Evolutionary conservation across 2,329 filamentous ascomycete genomes (phyloP).

Genomic region (Cordyceps javanica): DNA sequence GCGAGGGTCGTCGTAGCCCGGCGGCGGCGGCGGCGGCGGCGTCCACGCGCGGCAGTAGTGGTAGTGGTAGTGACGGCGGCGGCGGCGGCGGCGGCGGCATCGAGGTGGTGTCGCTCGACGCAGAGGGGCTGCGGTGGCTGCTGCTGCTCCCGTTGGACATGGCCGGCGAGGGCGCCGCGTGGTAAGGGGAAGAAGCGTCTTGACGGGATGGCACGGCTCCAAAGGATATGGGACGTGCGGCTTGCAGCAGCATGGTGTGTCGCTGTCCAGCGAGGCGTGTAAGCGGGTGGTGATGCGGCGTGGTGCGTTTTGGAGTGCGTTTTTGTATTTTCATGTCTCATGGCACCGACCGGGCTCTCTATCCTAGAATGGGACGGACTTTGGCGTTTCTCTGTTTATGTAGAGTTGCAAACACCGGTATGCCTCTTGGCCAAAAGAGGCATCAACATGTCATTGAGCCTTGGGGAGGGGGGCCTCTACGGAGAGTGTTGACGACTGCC

Average conservation of each 20-base stretch:
- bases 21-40: not conserved
- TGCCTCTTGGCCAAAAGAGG: not conserved
- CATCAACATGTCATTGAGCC: constrained; percentile 1
- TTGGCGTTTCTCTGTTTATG: not conserved
- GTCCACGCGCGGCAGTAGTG: not conserved
- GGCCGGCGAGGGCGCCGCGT: constrained; percentile 12
- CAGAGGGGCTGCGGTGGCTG: constrained; percentile 13
- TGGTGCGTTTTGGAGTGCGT: not conserved
- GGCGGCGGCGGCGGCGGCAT: not conserved
- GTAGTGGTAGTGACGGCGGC: not conserved
- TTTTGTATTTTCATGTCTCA: constrained; percentile 8
- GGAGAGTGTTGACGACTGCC: not conserved
- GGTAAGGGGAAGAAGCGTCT: not conserved
- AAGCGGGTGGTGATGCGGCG: not conserved
- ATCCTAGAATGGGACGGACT: not conserved
- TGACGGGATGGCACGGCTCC: constrained; percentile 13
- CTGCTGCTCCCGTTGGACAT: constrained; percentile 12
- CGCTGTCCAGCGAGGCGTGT: not conserved
- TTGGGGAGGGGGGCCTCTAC: not conserved
- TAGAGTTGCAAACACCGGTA: not conserved
- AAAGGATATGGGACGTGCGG: constrained; percentile 8
- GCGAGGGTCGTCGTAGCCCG: not conserved
- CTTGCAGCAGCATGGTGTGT: constrained; percentile 19
- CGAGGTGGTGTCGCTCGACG: constrained; percentile 13
- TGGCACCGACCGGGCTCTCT: not conserved